Evolutionary conservation across 1,139 yeast genomes (phyloP), one percentile per base, ranked within the genome.

Genomic region (Candida sojae): DNA sequence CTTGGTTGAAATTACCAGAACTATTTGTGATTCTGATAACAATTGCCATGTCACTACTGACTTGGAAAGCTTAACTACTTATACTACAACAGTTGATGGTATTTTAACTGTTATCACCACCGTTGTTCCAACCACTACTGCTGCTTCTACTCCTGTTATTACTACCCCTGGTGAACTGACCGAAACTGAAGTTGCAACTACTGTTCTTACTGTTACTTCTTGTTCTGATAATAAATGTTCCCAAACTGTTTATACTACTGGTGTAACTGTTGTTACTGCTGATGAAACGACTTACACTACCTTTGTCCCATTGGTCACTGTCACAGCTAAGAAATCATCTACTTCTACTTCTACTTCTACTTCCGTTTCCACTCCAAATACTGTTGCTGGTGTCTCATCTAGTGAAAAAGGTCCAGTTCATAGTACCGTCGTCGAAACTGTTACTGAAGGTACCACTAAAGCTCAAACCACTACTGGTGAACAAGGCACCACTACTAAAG

Each of bases 121-220:
- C 23, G 49, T 35, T 35, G 51, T 49, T 9, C 51, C 55, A 13
- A 30, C 51, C 28, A 23, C 46, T 12, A 70, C 75, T 12, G 55
- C 64, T 28, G 25, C 46, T 12, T 70, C 75, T 50, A 28, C 48
- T 29, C 31, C 52, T 23, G n/a, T 51, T 10, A 29, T 52, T 38
- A 37, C 48, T 34, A 44, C 36, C 38, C 37, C 49, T 33, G 46
- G 26, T 45, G 40, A 31, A 21, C 45, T 31, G 34, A 32, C 37
- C 31, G 53, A 50, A 42, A 54, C 60, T 52, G 57, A 43, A 44
- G 54, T 53, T 43, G 36, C 53, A 17, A 64, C 62, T 37, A 63
- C 68, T 51, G 61, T 70, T 45, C 58, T 60, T 39, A 60, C 84
- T 60, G 68, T 78, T 66, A 79, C 83, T 51, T 70, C 77, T 46